Evolutionary conservation across 768 basidiomycete species (phyloP).

Genomic region (Russula vinacea): DNA sequence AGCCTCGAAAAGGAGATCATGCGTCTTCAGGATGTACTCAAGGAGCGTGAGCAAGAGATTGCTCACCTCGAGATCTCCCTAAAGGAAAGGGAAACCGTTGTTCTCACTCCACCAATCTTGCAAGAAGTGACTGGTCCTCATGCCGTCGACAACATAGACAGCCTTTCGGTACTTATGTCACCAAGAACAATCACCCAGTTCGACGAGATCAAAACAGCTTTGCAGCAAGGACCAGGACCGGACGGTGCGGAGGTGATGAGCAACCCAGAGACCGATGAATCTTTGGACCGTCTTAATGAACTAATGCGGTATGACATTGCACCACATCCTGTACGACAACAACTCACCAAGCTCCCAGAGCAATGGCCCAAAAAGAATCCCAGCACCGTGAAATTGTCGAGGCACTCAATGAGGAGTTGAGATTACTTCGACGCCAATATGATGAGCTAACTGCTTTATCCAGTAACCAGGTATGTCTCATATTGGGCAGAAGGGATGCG

Average conservation of each 20-base stretch:
- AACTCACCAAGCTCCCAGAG: constrained; percentile 45
- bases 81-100: constrained; percentile 38
- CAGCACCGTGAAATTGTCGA: constrained; percentile 81
- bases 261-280: constrained; percentile 60
- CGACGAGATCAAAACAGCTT: constrained; percentile 64
- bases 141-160: constrained; percentile 21
- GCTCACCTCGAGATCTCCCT: constrained; percentile 59
- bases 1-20: constrained; percentile 95
- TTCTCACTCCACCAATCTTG: constrained; percentile 7
- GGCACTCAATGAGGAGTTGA: constrained; percentile 62
- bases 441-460: constrained; percentile 80
- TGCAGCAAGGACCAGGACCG: constrained; percentile 45
- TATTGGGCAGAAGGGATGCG: not conserved
- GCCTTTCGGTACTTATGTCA: constrained; percentile 47
- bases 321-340: constrained; percentile 21
- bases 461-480: constrained; percentile 67
- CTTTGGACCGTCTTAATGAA: constrained; percentile 78
- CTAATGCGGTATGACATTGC: constrained; percentile 73
- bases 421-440: constrained; percentile 68
- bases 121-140: constrained; percentile 1
- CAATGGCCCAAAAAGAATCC: constrained; percentile 97
- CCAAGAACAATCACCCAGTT: constrained; percentile 73
- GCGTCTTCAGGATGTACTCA: constrained; percentile 89
- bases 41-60: constrained; percentile 91
- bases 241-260: constrained; percentile 32